Conservation (phyloP, 1,139 yeast species). For the Debaryomycetaceae sp. region DNA sequence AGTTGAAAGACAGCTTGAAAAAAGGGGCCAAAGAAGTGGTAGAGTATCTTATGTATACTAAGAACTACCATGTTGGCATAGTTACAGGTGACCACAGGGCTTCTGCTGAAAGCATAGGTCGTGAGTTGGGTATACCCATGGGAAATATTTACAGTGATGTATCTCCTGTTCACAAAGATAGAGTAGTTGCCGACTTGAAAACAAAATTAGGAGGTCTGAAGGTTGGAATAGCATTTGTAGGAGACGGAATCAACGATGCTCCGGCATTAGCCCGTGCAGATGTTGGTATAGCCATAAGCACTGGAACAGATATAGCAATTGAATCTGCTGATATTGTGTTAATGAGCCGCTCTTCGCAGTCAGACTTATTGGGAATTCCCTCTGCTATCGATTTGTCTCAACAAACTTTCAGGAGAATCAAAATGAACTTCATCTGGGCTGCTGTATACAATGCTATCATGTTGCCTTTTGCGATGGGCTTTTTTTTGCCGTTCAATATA, state of each 20-base stretch:
- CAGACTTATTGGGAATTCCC: slow-evolving; percentile 61
- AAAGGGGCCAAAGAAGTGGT: slow-evolving; percentile 63
- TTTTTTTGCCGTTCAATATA: slow-evolving; percentile 72
- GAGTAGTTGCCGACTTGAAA: slow-evolving; percentile 60
- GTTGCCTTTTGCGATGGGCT: slow-evolving; percentile 97
- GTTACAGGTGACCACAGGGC: slow-evolving; percentile 81
- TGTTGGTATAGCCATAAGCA: slow-evolving; percentile 84
- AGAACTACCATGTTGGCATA: slow-evolving; percentile 73
- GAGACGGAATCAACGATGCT: slow-evolving; percentile 96
- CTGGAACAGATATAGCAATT: slow-evolving; percentile 94
- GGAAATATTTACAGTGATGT: slow-evolving; percentile 73
- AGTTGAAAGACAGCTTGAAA: slow-evolving; percentile 67
- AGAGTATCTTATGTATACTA: slow-evolving; percentile 43
- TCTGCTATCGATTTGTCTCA: slow-evolving; percentile 72
- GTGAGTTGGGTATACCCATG: slow-evolving; percentile 61
- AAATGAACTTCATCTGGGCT: slow-evolving; percentile 83
- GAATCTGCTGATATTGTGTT: slow-evolving; percentile 95
- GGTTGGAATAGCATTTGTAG: slow-evolving; percentile 74
- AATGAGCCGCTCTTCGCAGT: slow-evolving; percentile 27
- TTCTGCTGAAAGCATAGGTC: slow-evolving; percentile 66
- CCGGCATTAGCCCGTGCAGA: slow-evolving; percentile 91
- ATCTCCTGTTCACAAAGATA: slow-evolving; percentile 74
- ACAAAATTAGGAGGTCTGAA: slow-evolving; percentile 30
- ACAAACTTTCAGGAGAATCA: slow-evolving; percentile 70
- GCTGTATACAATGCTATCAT: slow-evolving; percentile 76